Conservation (phyloP, 805 yeast genomes). For the Komagataella pastoris region DNA sequence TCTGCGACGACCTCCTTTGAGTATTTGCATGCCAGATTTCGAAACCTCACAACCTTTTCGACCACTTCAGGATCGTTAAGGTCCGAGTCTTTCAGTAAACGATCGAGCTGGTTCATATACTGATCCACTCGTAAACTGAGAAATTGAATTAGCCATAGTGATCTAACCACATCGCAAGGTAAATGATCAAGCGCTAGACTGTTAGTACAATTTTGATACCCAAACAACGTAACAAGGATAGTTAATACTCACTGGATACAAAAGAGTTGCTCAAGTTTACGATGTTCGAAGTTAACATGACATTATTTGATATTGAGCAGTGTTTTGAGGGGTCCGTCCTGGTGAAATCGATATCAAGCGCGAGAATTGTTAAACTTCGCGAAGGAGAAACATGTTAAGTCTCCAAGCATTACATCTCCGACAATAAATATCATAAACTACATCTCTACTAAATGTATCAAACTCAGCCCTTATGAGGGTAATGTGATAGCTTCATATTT, state of each 20-base stretch:
- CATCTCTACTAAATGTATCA: not conserved
- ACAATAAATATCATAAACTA: not conserved
- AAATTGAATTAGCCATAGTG: slow-evolving; percentile 22
- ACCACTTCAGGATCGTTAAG: not conserved
- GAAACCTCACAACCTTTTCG: slow-evolving; percentile 1
- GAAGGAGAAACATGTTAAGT: not conserved
- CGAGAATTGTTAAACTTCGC: not conserved
- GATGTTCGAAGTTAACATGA: not conserved
- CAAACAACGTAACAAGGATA: too few relatives aligned
- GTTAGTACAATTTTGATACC: not conserved
- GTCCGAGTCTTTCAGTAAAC: not conserved
- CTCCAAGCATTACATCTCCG: not conserved
- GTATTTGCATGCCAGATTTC: slow-evolving; percentile 4
- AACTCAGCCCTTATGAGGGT: not conserved
- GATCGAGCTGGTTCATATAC: slow-evolving; percentile 4
- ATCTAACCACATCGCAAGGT: slow-evolving; percentile 23
- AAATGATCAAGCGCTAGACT: slow-evolving; percentile 17
- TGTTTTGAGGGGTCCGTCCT: not conserved
- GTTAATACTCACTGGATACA: slow-evolving; percentile 2
- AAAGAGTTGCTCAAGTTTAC: slow-evolving; percentile 3
- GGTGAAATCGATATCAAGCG: not conserved
- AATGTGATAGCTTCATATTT: not conserved
- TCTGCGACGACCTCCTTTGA: slow-evolving; percentile 14
- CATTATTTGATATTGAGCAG: not conserved
- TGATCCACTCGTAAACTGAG: slow-evolving; percentile 13